Conservation (phyloP, 257 asterid species). For the Gardenia jasminoides region DNA sequence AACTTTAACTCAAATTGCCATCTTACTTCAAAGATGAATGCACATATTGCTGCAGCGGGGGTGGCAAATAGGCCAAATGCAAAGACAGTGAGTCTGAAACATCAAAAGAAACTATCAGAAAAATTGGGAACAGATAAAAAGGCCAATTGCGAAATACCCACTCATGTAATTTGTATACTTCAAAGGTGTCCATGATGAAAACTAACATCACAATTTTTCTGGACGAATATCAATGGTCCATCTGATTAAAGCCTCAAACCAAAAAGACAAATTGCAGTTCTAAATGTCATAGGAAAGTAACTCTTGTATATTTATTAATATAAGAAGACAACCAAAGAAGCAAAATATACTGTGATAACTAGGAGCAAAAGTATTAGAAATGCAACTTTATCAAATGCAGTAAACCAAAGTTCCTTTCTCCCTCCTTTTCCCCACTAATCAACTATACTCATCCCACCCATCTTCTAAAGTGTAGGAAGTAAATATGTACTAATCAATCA, state of each 20-base stretch:
- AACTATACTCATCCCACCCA: not conserved
- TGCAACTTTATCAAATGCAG: no score
- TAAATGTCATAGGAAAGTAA: not conserved
- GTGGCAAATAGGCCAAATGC: slow-evolving; percentile 37
- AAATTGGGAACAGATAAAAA: not conserved
- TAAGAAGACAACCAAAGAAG: not conserved
- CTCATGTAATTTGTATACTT: not conserved
- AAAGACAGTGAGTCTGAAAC: slow-evolving; percentile 41
- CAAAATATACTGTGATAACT: not conserved
- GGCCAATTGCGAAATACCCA: not conserved
- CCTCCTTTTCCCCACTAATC: no score
- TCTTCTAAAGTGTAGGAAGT: not conserved
- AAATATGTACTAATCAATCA: not conserved
- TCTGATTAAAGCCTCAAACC: not conserved
- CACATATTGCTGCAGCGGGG: slow-evolving; percentile 37
- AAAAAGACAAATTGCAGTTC: not conserved
- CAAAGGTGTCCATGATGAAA: not conserved
- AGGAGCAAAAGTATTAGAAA: not conserved
- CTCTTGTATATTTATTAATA: not conserved
- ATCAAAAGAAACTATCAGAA: not conserved
- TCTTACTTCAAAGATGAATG: slow-evolving; percentile 34
- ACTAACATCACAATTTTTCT: not conserved
- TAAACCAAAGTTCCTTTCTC: no score
- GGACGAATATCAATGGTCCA: not conserved
- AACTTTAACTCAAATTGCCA: not conserved